phyloP scores from a whole-genome alignment of 257 asterid genomes.

The Gentiana macrophylla region DNA sequence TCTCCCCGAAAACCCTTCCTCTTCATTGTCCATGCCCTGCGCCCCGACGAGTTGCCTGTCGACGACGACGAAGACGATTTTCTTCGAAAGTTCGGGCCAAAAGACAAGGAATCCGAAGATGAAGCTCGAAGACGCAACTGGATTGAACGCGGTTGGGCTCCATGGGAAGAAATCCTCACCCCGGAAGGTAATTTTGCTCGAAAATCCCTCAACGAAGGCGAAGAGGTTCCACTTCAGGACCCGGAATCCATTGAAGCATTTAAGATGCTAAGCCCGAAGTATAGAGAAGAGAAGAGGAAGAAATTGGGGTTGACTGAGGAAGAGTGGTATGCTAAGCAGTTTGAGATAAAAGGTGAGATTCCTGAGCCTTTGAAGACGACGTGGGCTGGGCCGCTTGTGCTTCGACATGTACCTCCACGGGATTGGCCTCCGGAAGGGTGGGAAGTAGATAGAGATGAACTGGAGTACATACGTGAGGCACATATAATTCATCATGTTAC shows the following conservation, averaged over 20 bases:
- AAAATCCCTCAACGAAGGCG: conserved; percentile 83
- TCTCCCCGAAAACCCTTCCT: conserved; percentile 8
- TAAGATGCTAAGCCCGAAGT: conserved; percentile 63
- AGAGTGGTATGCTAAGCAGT: conserved; percentile 80
- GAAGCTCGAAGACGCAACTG: conserved; percentile 80
- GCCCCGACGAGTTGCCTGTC: conserved; percentile 77
- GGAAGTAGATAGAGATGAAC: conserved; percentile 68
- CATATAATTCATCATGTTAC: conserved; percentile 42
- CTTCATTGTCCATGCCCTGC: conserved; percentile 26
- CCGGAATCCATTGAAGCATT: conserved; percentile 81
- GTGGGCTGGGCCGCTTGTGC: conserved; percentile 80
- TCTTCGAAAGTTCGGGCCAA: conserved; percentile 57
- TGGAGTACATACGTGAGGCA: conserved; percentile 83
- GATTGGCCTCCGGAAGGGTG: conserved; percentile 99
- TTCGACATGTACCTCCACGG: conserved; percentile 71
- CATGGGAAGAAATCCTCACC: conserved; percentile 93
- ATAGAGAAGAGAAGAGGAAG: conserved; percentile 43
- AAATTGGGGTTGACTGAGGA: conserved; percentile 87
- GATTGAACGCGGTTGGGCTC: conserved; percentile 98
- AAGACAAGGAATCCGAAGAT: conserved; percentile 78
- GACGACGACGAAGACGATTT: conserved; percentile 59
- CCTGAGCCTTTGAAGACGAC: conserved; percentile 57
- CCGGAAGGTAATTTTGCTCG: conserved; percentile 88
- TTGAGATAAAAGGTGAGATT: conserved; percentile 77
- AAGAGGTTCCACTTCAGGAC: conserved; percentile 77